phyloP scores from a whole-genome alignment of 495 filamentous ascomycete genomes.

The Aeminium ludgeri region DNA sequence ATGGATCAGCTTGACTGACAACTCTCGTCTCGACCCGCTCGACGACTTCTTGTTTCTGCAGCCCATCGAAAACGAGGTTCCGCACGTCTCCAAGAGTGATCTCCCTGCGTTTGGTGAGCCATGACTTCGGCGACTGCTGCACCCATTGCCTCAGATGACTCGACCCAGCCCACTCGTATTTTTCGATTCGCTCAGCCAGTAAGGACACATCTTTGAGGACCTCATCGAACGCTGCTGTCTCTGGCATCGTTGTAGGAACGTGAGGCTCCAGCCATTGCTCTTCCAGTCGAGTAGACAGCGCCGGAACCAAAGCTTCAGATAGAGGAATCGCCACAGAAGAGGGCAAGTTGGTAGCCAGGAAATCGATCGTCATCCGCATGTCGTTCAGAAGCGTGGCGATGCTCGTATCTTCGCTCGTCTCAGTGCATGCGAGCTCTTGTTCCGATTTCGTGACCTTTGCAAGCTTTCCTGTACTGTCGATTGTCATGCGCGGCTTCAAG shows the following conservation, averaged over 20 bases:
- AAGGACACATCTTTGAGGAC: slow-evolving; percentile 40
- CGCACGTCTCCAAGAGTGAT: slow-evolving; percentile 57
- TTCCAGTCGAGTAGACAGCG: slow-evolving; percentile 47
- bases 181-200: slow-evolving; percentile 46
- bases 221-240: slow-evolving; percentile 50
- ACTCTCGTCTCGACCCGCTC: slow-evolving; percentile 75
- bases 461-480: slow-evolving; percentile 4
- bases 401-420: slow-evolving; percentile 23
- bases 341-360: slow-evolving; percentile 50
- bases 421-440: slow-evolving; percentile 16
- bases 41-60: slow-evolving; percentile 45
- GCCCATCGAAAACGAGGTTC: slow-evolving; percentile 44
- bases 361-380: slow-evolving; percentile 43
- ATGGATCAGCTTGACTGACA: slow-evolving; percentile 44
- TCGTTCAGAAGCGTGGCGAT: slow-evolving; percentile 25
- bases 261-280: slow-evolving; percentile 54
- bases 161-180: slow-evolving; percentile 49
- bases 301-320: slow-evolving; percentile 48
- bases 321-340: slow-evolving; percentile 41
- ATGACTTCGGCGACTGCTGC: slow-evolving; percentile 56
- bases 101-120: slow-evolving; percentile 73
- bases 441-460: slow-evolving; percentile 17
- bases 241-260: slow-evolving; percentile 54
- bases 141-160: slow-evolving; percentile 64
- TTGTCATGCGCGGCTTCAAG: slow-evolving; percentile 6